Conservation (phyloP, 768 basidiomycete species). For the Suillus occidentalis region DNA sequence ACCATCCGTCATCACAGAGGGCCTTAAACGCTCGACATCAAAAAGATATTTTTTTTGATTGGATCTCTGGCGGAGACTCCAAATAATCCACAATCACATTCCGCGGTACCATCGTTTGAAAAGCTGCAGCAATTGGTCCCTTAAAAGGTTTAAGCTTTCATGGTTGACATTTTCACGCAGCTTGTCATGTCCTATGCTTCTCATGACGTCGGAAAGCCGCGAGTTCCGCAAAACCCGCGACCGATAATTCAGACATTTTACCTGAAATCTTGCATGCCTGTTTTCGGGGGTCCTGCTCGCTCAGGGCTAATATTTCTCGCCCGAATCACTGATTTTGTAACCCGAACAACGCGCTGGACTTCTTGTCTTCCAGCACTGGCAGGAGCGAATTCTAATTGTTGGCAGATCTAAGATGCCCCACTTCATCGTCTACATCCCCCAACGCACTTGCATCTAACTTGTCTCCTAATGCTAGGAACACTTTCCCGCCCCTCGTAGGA, state of each 20-base stretch:
- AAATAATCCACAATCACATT: not conserved
- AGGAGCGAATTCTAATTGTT: not conserved
- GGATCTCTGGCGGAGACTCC: not conserved
- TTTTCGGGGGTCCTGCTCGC: not conserved
- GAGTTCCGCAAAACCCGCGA: not conserved
- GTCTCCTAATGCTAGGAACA: not conserved
- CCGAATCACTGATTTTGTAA: not conserved
- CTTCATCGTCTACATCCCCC: not conserved
- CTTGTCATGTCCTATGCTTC: not conserved
- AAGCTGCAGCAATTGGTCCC: not conserved
- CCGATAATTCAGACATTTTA: not conserved
- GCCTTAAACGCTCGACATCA: not conserved
- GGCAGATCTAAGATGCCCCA: not conserved
- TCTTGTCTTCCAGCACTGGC: not conserved
- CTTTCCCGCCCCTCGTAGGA: not conserved
- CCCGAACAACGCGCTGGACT: not conserved
- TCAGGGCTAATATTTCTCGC: not conserved
- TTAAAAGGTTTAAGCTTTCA: not conserved
- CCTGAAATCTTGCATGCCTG: not conserved
- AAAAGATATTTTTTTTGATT: not conserved
- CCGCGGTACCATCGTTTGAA: not conserved
- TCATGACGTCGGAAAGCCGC: not conserved
- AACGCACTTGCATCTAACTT: not conserved
- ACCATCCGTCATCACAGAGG: not conserved
- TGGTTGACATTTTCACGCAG: not conserved